A percentile compares a stretch with the other conserved stretches of the same genome.
Evolutionary conservation across 108 stramenopile genomes (phyloP).

Genomic region (Conticribra guillardii): DNA sequence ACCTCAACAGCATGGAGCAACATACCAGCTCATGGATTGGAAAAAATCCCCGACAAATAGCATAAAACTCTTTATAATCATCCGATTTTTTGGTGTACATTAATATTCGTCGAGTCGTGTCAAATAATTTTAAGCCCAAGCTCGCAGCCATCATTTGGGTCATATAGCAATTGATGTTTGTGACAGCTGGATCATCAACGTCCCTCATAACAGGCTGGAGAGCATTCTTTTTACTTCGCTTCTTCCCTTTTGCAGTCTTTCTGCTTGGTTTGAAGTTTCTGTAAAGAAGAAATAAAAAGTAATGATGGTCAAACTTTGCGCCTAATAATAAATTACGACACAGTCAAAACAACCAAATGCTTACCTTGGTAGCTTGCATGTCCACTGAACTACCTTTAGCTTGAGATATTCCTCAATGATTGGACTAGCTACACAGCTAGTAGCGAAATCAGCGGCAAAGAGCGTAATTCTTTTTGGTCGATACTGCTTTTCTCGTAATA

Average conservation of each 20-base stretch:
- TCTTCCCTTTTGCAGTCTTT: conserved; percentile 53
- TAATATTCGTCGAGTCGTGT: conserved; percentile 74
- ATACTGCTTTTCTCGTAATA: conserved; percentile 78
- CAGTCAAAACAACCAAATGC: conserved; percentile 2
- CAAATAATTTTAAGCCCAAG: conserved; percentile 80
- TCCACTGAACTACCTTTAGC: conserved; percentile 71
- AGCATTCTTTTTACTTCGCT: conserved; percentile 35
- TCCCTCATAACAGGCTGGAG: conserved; percentile 36
- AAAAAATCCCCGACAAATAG: conserved; percentile 87
- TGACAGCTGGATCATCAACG: conserved; percentile 51
- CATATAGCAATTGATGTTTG: conserved; percentile 83
- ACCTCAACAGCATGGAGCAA: too few relatives aligned
- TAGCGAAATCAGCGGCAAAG: conserved; percentile 82
- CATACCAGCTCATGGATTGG: conserved; percentile 97
- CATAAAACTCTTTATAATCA: conserved; percentile 73
- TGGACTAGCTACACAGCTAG: conserved; percentile 80
- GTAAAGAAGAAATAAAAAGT: background rate
- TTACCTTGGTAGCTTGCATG: conserved; percentile 53
- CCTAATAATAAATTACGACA: too few relatives aligned
- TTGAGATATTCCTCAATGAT: conserved; percentile 90
- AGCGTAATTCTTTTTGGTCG: conserved; percentile 83
- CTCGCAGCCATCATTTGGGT: conserved; percentile 82
- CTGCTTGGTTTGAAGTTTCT: conserved; percentile 68
- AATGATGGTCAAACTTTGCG: background rate
- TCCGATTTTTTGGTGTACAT: conserved; percentile 85